phyloP scores from a whole-genome alignment of 2,329 filamentous ascomycete genomes.

The Elsinoe arachidis region DNA sequence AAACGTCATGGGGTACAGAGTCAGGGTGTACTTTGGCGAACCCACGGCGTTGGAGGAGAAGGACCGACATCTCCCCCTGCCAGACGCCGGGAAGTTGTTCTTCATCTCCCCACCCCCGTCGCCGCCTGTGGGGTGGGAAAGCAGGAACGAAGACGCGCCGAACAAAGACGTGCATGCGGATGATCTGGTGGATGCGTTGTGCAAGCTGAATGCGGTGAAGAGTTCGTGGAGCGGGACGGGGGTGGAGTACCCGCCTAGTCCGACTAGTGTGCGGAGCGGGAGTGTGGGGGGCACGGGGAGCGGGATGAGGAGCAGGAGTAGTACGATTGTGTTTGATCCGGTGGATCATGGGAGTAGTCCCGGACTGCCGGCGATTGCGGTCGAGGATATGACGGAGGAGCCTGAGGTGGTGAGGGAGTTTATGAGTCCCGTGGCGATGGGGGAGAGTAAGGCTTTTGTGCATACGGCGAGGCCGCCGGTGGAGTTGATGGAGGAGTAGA shows the following conservation, averaged over 20 bases:
- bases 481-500: constrained; percentile 43
- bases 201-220: constrained; percentile 39
- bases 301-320: constrained; percentile 26
- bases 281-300: constrained; percentile 13
- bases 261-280: constrained; percentile 6
- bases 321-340: constrained; percentile 55
- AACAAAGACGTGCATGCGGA: constrained; percentile 58
- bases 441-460: constrained; percentile 36
- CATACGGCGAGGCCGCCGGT: constrained; percentile 49
- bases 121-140: constrained; percentile 57
- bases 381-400: constrained; percentile 49
- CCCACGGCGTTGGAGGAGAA: constrained; percentile 39
- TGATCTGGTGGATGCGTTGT: constrained; percentile 50
- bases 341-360: constrained; percentile 53
- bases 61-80: constrained; percentile 43
- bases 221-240: constrained; percentile 14
- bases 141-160: constrained; percentile 53
- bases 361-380: constrained; percentile 52
- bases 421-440: constrained; percentile 39
- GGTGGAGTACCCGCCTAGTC: constrained; percentile 14
- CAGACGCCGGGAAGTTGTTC: constrained; percentile 54
- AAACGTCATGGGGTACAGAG: constrained; percentile 58
- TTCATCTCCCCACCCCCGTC: constrained; percentile 58
- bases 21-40: constrained; percentile 56
- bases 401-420: background rate